Conservation (phyloP, 192 early-diverging fungal genomes). For the Mortierella hygrophila region DNA sequence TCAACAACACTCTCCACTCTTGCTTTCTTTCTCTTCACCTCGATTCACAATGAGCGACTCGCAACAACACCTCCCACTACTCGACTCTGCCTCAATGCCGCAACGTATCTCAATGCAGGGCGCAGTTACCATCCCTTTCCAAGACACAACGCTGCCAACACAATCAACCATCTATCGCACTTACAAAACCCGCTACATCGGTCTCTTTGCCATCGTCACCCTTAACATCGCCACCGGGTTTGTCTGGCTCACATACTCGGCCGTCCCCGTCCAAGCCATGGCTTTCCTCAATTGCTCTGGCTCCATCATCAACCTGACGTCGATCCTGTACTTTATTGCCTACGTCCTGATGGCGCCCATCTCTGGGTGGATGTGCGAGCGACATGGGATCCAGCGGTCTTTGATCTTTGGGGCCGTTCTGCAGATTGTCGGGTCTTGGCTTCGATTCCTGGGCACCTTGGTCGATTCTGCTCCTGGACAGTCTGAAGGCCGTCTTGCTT, state of each 20-base stretch:
- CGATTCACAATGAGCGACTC: neutral
- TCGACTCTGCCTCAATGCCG: neutral
- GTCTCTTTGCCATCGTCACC: constrained; percentile 55
- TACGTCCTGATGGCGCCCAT: constrained; percentile 56
- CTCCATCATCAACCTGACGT: constrained; percentile 51
- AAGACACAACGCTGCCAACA: neutral
- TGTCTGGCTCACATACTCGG: constrained; percentile 61
- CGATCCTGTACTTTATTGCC: constrained; percentile 53
- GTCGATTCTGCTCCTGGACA: constrained; percentile 22
- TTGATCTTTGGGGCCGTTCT: constrained; percentile 54
- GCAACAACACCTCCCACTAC: neutral
- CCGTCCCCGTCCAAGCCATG: constrained; percentile 44
- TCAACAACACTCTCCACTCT: neutral
- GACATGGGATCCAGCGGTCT: constrained; percentile 42
- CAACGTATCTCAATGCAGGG: neutral
- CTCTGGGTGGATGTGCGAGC: constrained; percentile 56
- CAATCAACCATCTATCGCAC: constrained; percentile 36
- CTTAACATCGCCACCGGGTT: constrained; percentile 57
- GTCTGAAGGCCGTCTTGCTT: constrained; percentile 30
- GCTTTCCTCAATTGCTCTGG: constrained; percentile 42
- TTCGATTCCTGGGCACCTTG: constrained; percentile 56
- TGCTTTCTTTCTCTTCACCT: neutral
- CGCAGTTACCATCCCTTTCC: neutral
- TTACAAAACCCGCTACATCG: constrained; percentile 56
- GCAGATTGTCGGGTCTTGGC: constrained; percentile 58